These are phyloP conservation scores for Fabrea salina DNA, from an alignment of 169 alveolate species.

Conservation along the genomic window DNA sequence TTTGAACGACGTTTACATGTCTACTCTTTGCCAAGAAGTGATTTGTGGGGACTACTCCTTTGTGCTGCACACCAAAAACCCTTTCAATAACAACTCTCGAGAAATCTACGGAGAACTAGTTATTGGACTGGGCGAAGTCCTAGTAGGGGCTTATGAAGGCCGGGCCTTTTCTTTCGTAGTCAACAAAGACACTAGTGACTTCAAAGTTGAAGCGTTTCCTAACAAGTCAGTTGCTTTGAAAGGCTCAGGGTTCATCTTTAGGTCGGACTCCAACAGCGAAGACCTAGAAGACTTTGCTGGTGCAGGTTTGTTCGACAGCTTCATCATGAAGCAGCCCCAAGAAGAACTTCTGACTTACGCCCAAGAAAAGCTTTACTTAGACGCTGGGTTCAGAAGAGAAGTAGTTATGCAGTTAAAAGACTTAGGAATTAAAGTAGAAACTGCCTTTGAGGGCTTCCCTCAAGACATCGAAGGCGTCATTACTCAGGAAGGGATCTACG, in stretches of 20 bases:
- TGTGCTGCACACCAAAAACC: slow-evolving; percentile 90
- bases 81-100: slow-evolving; percentile 72
- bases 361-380: slow-evolving; percentile 47
- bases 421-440: slow-evolving; percentile 64
- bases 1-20: slow-evolving; percentile 60
- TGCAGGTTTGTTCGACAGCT: slow-evolving; percentile 91
- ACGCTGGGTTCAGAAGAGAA: slow-evolving; percentile 52
- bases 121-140: slow-evolving; percentile 83
- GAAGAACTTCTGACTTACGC: slow-evolving; percentile 48
- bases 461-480: slow-evolving; percentile 77
- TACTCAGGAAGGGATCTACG: slow-evolving; percentile 54
- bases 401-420: slow-evolving; percentile 42
- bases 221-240: slow-evolving; percentile 60
- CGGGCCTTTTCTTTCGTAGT: not conserved
- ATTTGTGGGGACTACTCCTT: slow-evolving; percentile 88
- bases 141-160: slow-evolving; percentile 38
- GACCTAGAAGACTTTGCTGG: slow-evolving; percentile 93
- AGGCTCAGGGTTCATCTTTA: slow-evolving; percentile 63
- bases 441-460: slow-evolving; percentile 50
- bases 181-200: slow-evolving; percentile 38
- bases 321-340: slow-evolving; percentile 60
- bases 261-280: slow-evolving; percentile 90
- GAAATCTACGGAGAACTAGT: slow-evolving; percentile 88
- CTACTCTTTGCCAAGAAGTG: slow-evolving; percentile 81
- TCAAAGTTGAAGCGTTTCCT: slow-evolving; percentile 56